Percentiles rank a stretch among this genome's conserved stretches.
phyloP scores from a whole-genome alignment of 1,284 basidiomycete genomes.

The Ganoderma lingzhi region DNA sequence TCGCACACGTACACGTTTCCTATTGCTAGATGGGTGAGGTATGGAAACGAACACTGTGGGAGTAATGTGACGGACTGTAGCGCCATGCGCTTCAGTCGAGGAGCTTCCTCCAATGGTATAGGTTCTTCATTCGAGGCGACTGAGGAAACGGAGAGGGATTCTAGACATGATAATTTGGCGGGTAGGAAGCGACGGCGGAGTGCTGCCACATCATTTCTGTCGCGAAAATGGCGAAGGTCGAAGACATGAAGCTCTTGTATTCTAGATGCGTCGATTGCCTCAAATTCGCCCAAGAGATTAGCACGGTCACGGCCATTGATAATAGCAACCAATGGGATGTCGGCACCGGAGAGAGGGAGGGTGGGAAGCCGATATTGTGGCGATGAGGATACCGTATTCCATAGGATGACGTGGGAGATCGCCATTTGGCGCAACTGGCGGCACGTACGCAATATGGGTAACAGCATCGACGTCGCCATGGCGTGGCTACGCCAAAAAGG shows the following conservation, averaged over 20 bases:
- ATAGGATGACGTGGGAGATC: not conserved
- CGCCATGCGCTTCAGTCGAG: not conserved
- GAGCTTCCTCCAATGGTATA: not conserved
- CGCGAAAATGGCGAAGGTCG: not conserved
- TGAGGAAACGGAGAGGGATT: not conserved
- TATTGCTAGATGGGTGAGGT: not conserved
- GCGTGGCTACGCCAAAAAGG: conserved; percentile 3
- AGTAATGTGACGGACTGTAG: not conserved
- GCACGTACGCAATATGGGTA: not conserved
- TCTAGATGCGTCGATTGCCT: not conserved
- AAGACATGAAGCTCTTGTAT: conserved; percentile 1
- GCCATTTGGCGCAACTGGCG: not conserved
- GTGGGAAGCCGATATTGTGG: not conserved
- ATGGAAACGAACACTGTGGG: not conserved
- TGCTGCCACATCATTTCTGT: not conserved
- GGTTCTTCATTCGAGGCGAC: not conserved
- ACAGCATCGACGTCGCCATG: not conserved
- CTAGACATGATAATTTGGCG: not conserved
- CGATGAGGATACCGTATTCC: not conserved
- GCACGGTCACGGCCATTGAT: not conserved
- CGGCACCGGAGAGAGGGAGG: not conserved
- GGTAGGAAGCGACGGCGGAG: not conserved
- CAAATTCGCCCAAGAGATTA: not conserved
- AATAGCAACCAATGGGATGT: not conserved
- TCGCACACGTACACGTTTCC: not conserved